Percentiles rank a stretch among this genome's conserved stretches.
phyloP scores from a whole-genome alignment of 805 yeast genomes.

The Maudiozyma barnettii region DNA sequence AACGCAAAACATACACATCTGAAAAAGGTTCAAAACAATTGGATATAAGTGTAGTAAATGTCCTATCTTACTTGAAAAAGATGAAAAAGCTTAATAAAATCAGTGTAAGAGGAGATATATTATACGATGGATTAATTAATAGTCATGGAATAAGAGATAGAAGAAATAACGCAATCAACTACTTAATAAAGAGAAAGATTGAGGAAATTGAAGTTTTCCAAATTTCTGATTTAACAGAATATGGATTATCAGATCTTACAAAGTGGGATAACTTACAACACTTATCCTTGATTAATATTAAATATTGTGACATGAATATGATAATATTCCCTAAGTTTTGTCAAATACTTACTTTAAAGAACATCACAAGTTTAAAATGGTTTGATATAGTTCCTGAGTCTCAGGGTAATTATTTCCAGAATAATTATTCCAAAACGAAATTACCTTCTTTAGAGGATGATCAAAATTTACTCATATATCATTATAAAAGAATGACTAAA shows the following conservation, averaged over 20 bases:
- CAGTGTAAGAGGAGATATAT: conserved; percentile 11
- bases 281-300: conserved; percentile 11
- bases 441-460: neutral
- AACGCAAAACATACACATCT: neutral
- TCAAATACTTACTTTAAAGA: conserved; percentile 10
- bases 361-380: conserved; percentile 15
- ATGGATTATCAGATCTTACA: conserved; percentile 19
- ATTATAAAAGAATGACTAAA: neutral
- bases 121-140: conserved; percentile 21
- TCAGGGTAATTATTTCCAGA: neutral
- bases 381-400: conserved; percentile 12
- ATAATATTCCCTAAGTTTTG: conserved; percentile 20
- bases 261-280: conserved; percentile 23
- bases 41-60: neutral
- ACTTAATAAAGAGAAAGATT: conserved; percentile 16
- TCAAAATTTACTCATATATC: neutral
- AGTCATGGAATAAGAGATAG: conserved; percentile 25
- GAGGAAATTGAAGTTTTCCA: conserved; percentile 10
- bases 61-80: conserved; percentile 8
- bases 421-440: neutral
- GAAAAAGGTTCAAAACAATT: neutral
- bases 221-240: conserved; percentile 7
- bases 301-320: conserved; percentile 18
- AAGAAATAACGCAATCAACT: conserved; percentile 22
- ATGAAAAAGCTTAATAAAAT: conserved; percentile 17